phyloP scores from a whole-genome alignment of 2,329 filamentous ascomycete genomes.

The Bertia moriformis region DNA sequence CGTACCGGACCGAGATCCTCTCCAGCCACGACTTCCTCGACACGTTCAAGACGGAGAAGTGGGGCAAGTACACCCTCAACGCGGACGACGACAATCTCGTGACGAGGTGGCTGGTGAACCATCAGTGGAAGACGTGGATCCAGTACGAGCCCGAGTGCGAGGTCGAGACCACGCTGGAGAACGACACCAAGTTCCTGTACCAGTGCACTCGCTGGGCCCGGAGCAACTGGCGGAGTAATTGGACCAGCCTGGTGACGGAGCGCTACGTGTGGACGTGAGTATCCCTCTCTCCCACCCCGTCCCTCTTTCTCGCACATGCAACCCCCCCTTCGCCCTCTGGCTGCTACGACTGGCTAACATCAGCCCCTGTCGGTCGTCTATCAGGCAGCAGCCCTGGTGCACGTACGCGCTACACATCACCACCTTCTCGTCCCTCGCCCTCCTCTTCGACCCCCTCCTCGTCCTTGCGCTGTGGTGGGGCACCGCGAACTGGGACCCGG shows the following conservation, averaged over 20 bases:
- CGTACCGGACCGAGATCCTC: slow-evolving; percentile 78
- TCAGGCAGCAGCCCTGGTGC: slow-evolving; percentile 84
- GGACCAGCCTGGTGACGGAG: slow-evolving; percentile 76
- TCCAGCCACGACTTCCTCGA: slow-evolving; percentile 73
- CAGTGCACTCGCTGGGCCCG: slow-evolving; percentile 91
- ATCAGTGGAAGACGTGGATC: slow-evolving; percentile 87
- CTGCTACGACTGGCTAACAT: not conserved
- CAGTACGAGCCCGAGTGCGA: slow-evolving; percentile 86
- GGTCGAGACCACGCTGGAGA: slow-evolving; percentile 83
- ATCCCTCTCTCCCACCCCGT: slow-evolving; percentile 11
- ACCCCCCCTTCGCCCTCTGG: slow-evolving; percentile 2
- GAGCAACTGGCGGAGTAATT: slow-evolving; percentile 95
- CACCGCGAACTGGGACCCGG: slow-evolving; percentile 42
- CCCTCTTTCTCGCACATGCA: slow-evolving; percentile 3
- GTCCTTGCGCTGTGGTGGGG: slow-evolving; percentile 57
- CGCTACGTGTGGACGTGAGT: slow-evolving; percentile 77
- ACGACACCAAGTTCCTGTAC: slow-evolving; percentile 75
- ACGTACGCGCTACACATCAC: slow-evolving; percentile 86
- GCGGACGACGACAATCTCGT: slow-evolving; percentile 98
- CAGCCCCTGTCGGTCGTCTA: too few relatives aligned
- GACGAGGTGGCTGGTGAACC: slow-evolving; percentile 83
- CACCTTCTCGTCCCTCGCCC: slow-evolving; percentile 78
- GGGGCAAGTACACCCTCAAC: slow-evolving; percentile 78
- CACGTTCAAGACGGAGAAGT: slow-evolving; percentile 82
- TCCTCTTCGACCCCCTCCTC: slow-evolving; percentile 62